Evolutionary conservation across 2,329 filamentous ascomycete species (phyloP), one percentile per base, ranked within the genome.

Genomic region (Fusarium sulawesiense): DNA sequence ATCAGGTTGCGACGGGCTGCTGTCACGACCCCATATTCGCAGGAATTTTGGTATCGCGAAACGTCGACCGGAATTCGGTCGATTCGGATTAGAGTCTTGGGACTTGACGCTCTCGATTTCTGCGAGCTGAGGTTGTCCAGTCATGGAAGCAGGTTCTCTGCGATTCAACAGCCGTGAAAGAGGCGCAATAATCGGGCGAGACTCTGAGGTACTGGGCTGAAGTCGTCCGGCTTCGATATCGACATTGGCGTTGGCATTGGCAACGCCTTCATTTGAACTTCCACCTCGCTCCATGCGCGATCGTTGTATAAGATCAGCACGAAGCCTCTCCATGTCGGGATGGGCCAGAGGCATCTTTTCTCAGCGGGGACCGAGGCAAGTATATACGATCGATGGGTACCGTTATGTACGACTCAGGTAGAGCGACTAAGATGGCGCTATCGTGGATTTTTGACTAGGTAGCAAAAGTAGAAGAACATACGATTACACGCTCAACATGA

Each of bases 81-180:
- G 72, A 77, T 78, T 7, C 83, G 82, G 3, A 82, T 73, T 75
- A 16, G 83, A 80, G 4, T 78, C 78, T 4, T 85, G 83, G 3
- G 83, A 82, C 72, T 88, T 88, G 34, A 85, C 84, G 21, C 81
- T 84, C 48, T 83, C 79, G 20, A 73, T 63, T 27, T 77, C 78
- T 23, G 76, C 68, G 18, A 68, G 67, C 7, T 70, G 69, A 11
- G 64, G 34, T 32, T 69, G 63, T 37, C 53, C 47, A 13, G 64
- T 60, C 20, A 57, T 66, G 47, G 69, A 56, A 46, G 50, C 55
- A 34, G 68, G 66, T 42, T 71, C 64, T 40, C 68, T 65, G 9
- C 73, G 67, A 41, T 61, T 65, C 20, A 71, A 60, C 11, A 76
- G 29, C 46, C 58, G 58, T 11, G 73, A 70, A 21, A 77, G 42